phyloP scores from a whole-genome alignment of 305 asterid genomes.

The Fraxinus albicans region DNA sequence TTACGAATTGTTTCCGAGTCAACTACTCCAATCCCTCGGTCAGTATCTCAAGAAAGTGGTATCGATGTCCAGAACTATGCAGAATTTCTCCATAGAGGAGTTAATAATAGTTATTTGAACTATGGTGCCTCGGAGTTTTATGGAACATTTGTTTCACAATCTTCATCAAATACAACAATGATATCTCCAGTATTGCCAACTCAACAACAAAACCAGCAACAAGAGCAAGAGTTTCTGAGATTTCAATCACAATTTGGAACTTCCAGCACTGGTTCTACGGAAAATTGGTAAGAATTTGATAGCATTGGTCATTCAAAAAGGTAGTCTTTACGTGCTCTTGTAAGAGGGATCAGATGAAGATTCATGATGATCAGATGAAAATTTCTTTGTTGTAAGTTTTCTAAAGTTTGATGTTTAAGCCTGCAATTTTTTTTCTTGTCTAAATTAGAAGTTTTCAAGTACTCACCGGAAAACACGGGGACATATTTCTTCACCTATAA shows the following conservation, averaged over 20 bases:
- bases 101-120: not conserved
- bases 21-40: not conserved
- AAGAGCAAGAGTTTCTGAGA: conserved; percentile 25
- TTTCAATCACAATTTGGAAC: conserved; percentile 20
- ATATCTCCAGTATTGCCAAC: not conserved
- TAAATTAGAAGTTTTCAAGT: not conserved
- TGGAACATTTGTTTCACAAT: conserved; percentile 12
- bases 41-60: conserved; percentile 23
- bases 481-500: not conserved
- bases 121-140: conserved; percentile 22
- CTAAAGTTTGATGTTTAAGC: not conserved
- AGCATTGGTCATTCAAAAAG: conserved; percentile 15
- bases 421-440: not conserved
- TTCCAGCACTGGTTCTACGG: conserved; percentile 7
- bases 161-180: conserved; percentile 15
- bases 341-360: not conserved
- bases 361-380: conserved; percentile 11
- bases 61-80: conserved; percentile 36
- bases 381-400: not conserved
- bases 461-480: not conserved
- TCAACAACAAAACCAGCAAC: conserved; percentile 19
- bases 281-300: conserved; percentile 30
- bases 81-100: conserved; percentile 26
- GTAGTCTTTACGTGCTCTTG: not conserved
- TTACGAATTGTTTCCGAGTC: not conserved